Evolutionary conservation across 306 rosid species (phyloP).

Genomic region (Canavalia gladiata): DNA sequence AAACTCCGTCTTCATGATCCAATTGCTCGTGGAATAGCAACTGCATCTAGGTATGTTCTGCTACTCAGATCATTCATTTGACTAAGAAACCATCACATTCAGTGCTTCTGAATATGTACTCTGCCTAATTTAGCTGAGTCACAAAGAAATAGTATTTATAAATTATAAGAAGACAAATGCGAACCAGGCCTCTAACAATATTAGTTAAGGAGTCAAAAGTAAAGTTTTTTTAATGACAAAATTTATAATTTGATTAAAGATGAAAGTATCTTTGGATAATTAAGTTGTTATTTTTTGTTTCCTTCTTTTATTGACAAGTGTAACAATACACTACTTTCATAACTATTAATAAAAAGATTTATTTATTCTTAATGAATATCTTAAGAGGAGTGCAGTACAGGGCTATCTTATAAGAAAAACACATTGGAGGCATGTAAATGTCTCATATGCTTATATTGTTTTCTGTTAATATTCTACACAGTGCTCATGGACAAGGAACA

Average conservation of each 20-base stretch:
- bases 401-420: not conserved
- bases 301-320: too few species aligned
- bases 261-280: too few species aligned
- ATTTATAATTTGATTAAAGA: too few species aligned
- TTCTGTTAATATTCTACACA: conserved; percentile 40
- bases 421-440: not conserved
- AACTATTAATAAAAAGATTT: too few species aligned
- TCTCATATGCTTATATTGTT: conserved; percentile 5
- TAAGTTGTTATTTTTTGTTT: too few species aligned
- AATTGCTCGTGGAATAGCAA: conserved; percentile 89
- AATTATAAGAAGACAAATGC: too few species aligned
- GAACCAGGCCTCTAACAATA: too few species aligned
- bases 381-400: too few species aligned
- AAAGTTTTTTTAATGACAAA: too few species aligned
- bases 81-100: not conserved
- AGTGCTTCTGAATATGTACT: conserved; percentile 21
- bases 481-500: conserved; percentile 89
- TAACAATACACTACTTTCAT: too few species aligned
- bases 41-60: conserved; percentile 81
- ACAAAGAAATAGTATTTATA: not conserved
- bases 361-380: too few species aligned
- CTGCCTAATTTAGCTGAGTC: not conserved
- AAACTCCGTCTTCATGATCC: conserved; percentile 80
- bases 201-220: too few species aligned
- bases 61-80: conserved; percentile 3